Evolutionary conservation across 2,329 filamentous ascomycete species (phyloP).

Genomic region (Fusarium sp.): DNA sequence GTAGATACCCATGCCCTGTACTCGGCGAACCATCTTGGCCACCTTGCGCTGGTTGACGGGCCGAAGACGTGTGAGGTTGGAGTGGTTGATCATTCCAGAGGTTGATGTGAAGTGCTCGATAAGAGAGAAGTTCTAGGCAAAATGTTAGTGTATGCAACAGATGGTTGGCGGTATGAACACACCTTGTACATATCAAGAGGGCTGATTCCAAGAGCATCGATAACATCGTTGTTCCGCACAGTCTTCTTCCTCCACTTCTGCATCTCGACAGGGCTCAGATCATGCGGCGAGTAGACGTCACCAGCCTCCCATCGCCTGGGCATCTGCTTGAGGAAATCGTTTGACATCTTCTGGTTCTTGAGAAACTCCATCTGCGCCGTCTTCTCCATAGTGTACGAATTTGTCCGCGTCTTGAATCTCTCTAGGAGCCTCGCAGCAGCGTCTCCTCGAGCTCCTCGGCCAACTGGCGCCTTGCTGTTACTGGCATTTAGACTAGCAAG

Average conservation of each 20-base stretch:
- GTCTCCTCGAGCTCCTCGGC: conserved; percentile 35
- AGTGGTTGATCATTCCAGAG: conserved; percentile 85
- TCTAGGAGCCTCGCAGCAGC: conserved; percentile 44
- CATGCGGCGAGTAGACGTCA: conserved; percentile 91
- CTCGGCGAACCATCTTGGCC: conserved; percentile 89
- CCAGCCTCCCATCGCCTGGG: conserved; percentile 77
- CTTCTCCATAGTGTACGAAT: conserved; percentile 40
- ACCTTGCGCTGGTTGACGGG: conserved; percentile 93
- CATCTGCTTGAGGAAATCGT: conserved; percentile 70
- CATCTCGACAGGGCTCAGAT: conserved; percentile 82
- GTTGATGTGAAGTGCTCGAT: conserved; percentile 88
- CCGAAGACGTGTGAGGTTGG: conserved; percentile 79
- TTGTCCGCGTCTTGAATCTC: conserved; percentile 37
- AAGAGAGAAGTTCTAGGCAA: conserved; percentile 83
- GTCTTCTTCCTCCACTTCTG: conserved; percentile 76
- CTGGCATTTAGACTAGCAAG: conserved; percentile 37
- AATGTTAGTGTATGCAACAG: neutral
- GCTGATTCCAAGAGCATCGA: conserved; percentile 82
- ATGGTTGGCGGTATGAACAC: conserved; percentile 14
- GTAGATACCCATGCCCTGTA: conserved; percentile 90
- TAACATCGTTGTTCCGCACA: conserved; percentile 72
- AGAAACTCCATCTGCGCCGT: conserved; percentile 51
- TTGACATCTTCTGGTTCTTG: conserved; percentile 52
- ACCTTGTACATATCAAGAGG: conserved; percentile 91
- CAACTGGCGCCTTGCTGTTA: conserved; percentile 1